Percentiles rank a stretch among this genome's conserved stretches.
These are phyloP conservation scores for Diaporthe vaccinii DNA, from an alignment of 2,329 filamentous ascomycete genomes.

Conservation along the genomic window DNA sequence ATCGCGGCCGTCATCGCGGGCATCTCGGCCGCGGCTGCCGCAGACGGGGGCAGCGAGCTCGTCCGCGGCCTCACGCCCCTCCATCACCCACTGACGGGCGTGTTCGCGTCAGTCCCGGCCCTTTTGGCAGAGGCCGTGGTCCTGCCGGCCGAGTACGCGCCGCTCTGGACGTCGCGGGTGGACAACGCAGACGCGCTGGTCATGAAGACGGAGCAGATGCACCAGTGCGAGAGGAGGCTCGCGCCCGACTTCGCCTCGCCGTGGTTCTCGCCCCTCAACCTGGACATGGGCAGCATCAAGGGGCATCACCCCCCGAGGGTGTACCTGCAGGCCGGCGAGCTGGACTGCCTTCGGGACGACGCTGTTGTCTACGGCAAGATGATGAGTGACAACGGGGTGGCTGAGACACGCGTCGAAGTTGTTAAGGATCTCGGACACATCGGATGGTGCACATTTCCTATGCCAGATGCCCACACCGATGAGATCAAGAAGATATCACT, in stretches of 20 bases:
- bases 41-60: conserved; percentile 41
- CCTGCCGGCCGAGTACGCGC: conserved; percentile 25
- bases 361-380: conserved; percentile 29
- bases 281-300: conserved; percentile 18
- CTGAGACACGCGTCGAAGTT: conserved; percentile 28
- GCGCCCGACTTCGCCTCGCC: conserved; percentile 29
- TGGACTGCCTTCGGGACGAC: conserved; percentile 39
- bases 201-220: not conserved
- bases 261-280: conserved; percentile 36
- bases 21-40: conserved; percentile 30
- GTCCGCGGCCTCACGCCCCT: conserved; percentile 39
- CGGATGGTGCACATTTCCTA: conserved; percentile 7
- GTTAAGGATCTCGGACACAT: conserved; percentile 15
- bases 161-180: conserved; percentile 35
- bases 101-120: conserved; percentile 17
- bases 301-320: conserved; percentile 4
- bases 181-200: conserved; percentile 31
- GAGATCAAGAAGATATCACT: not conserved
- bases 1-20: conserved; percentile 45
- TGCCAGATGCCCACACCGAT: conserved; percentile 5
- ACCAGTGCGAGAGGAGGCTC: conserved; percentile 14
- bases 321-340: conserved; percentile 34
- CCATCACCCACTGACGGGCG: conserved; percentile 33
- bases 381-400: conserved; percentile 26
- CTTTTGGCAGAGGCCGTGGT: conserved; percentile 29